Evolutionary conservation across 2,329 filamentous ascomycete species (phyloP), one percentile per base, ranked within the genome.

Genomic region (Hawksworthiomyces lignivorus): DNA sequence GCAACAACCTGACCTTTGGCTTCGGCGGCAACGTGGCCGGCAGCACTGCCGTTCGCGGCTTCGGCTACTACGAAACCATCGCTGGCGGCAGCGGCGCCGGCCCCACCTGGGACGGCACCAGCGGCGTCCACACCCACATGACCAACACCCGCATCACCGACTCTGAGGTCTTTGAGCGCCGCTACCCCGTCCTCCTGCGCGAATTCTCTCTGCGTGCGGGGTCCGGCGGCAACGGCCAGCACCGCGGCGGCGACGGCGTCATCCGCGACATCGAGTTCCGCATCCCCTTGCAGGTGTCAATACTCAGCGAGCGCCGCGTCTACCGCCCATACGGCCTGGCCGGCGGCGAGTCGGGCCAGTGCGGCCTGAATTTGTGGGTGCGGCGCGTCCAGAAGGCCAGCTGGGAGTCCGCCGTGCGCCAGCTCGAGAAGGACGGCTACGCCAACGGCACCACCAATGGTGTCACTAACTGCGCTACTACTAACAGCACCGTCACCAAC

Each of bases 61-160:
- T 92, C 56, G 86, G 86, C 9, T 92, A 90, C 67, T 90, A 90
- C 59, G 86, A 92, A 61, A 90, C 85, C 6, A 88, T 92, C 48
- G 81, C 82, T 0, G 85, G 86, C 29, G 86, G 86, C 1, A 78
- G 73, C 29, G 85, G 85, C 21, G 86, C 85, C 0, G 84, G 84
- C 0, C 73, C 80, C 0, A 69, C 70, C 12, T 89, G 84, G 84
- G 69, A 82, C 46, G 85, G 85, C 28, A 81, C 82, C 10, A 77
- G 69, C 39, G 84, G 83, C 20, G 83, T 89, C n/a, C 84, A 90
- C 57, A 83, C 77, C 2, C 84, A 90, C 62, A 88, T 89, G 82
- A 90, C 86, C 7, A 92, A 92, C 59, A 90, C 85, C 4, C 74
- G 84, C 12, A 90, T 89, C 55, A 89, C 85, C 0, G 86, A 90